A percentile compares a stretch with the other conserved stretches of the same genome.
Evolutionary conservation across 1,284 basidiomycete species (phyloP).

Genomic region (Porogramme epimiltina): DNA sequence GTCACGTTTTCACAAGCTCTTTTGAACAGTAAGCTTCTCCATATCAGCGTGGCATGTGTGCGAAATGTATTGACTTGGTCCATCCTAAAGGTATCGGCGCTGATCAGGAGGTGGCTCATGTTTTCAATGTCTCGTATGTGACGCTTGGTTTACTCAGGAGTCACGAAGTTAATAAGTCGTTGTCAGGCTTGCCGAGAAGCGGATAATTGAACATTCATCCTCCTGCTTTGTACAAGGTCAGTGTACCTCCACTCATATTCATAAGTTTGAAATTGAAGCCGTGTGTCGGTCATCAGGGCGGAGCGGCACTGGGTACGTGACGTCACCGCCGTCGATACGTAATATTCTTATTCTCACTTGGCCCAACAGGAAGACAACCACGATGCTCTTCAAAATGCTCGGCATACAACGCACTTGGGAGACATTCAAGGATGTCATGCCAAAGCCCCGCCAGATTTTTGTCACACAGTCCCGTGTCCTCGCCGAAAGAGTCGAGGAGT

Average conservation of each 20-base stretch:
- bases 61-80: constrained; percentile 5
- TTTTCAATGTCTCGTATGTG: constrained; percentile 58
- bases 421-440: constrained; percentile 27
- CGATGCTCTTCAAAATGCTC: constrained; percentile 75
- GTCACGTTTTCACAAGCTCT: constrained; percentile 64
- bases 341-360: neutral
- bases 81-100: constrained; percentile 42
- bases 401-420: constrained; percentile 58
- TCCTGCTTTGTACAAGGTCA: constrained; percentile 79
- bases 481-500: constrained; percentile 66
- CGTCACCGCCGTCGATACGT: neutral
- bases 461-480: constrained; percentile 71
- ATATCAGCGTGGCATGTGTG: neutral
- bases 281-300: constrained; percentile 35
- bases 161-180: neutral
- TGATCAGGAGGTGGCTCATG: constrained; percentile 47
- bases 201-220: constrained; percentile 58
- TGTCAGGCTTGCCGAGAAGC: constrained; percentile 55
- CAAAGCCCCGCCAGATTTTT: constrained; percentile 63
- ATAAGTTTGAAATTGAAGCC: no score
- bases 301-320: constrained; percentile 69
- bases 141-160: neutral
- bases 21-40: constrained; percentile 49
- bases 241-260: no score
- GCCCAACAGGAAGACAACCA: constrained; percentile 65